Conservation (phyloP, 2,329 filamentous ascomycete species). For the Paecilomyces niveus region DNA sequence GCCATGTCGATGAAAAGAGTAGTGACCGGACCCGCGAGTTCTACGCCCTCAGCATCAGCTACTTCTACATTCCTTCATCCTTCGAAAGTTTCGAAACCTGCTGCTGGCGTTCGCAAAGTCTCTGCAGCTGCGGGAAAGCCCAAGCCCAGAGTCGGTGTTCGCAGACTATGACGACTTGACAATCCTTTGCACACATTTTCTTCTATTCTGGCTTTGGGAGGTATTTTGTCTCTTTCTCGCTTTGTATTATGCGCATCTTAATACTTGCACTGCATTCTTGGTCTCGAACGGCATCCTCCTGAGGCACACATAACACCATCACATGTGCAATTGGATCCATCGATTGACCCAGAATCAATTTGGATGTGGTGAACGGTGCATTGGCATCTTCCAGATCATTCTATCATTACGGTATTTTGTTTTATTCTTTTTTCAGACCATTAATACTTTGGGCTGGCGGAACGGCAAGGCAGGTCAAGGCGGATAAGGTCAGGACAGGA, state of each 20-base stretch:
- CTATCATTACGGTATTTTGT: neutral
- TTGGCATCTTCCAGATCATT: neutral
- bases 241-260: neutral
- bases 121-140: slow-evolving; percentile 14
- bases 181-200: neutral
- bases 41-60: neutral
- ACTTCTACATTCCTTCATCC: neutral
- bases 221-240: neutral
- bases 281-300: no score
- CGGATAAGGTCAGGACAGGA: neutral
- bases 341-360: no score
- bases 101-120: slow-evolving; percentile 15
- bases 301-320: no score
- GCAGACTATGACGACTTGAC: slow-evolving; percentile 20
- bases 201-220: neutral
- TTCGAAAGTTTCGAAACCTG: slow-evolving; percentile 12
- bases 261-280: neutral
- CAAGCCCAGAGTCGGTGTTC: slow-evolving; percentile 29
- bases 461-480: neutral
- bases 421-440: neutral
- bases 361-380: neutral
- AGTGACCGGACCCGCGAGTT: neutral
- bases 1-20: neutral
- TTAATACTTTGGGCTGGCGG: neutral
- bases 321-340: no score